Percentiles rank a stretch among this genome's conserved stretches.
Evolutionary conservation across 768 basidiomycete genomes (phyloP).

Genomic region (Pleurotus tuber-regium): DNA sequence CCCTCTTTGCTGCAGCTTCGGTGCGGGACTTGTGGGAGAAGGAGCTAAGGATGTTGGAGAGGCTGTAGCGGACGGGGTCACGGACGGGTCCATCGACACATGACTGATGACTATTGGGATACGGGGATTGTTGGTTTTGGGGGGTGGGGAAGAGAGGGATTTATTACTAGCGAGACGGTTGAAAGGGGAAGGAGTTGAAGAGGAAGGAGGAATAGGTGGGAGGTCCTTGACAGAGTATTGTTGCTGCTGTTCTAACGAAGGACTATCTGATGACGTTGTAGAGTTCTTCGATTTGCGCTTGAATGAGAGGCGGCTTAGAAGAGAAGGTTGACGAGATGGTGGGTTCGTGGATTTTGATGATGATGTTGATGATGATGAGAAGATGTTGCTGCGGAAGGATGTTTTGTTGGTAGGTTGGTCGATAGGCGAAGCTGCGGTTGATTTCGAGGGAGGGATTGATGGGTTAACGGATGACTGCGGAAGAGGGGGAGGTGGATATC

Average conservation of each 20-base stretch:
- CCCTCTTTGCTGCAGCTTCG: neutral
- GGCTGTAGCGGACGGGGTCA: neutral
- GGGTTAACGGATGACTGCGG: neutral
- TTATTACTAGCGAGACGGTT: neutral
- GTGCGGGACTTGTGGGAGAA: neutral
- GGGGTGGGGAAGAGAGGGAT: neutral
- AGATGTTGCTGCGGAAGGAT: neutral
- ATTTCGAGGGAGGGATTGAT: neutral
- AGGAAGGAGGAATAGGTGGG: neutral
- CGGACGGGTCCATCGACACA: neutral
- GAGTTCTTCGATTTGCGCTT: constrained; percentile 6
- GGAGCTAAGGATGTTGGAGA: neutral
- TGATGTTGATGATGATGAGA: neutral
- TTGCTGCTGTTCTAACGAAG: neutral
- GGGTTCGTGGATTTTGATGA: neutral
- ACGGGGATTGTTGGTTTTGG: neutral
- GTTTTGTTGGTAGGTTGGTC: neutral
- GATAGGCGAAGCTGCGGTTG: neutral
- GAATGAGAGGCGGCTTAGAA: constrained; percentile 3
- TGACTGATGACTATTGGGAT: neutral
- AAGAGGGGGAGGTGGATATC: neutral
- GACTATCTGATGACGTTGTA: neutral
- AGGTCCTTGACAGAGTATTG: neutral
- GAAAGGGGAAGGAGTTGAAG: neutral
- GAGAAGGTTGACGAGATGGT: neutral